These are phyloP conservation scores for Coniochaeta sp. DNA, from an alignment of 2,329 filamentous ascomycete species.

Conservation along the genomic window DNA sequence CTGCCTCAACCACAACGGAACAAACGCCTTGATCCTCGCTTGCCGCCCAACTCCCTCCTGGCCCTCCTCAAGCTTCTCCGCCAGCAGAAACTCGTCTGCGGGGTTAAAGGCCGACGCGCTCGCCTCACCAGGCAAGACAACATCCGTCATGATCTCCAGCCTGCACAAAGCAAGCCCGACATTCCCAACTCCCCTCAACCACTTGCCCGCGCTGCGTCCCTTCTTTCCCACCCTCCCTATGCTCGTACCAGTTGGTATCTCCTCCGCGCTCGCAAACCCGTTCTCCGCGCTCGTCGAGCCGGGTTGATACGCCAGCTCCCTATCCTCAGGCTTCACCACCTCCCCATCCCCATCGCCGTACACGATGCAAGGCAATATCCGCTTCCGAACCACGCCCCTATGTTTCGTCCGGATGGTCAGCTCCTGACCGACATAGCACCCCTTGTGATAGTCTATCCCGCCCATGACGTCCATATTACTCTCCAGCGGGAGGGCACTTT, in stretches of 20 bases:
- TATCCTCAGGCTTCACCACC: constrained; percentile 28
- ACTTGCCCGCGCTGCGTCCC: constrained; percentile 73
- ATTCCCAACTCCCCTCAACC: constrained; percentile 73
- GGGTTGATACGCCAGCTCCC: constrained; percentile 40
- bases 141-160: constrained; percentile 83
- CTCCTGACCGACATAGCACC: constrained; percentile 95
- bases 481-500: constrained; percentile 75
- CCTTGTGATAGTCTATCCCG: constrained; percentile 89
- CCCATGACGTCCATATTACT: constrained; percentile 81
- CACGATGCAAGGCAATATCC: constrained; percentile 75
- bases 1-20: constrained; percentile 66
- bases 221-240: constrained; percentile 46
- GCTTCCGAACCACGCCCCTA: constrained; percentile 85
- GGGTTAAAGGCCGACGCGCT: constrained; percentile 55
- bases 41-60: constrained; percentile 32
- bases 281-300: constrained; percentile 6
- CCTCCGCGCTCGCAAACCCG: constrained; percentile 19
- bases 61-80: neutral
- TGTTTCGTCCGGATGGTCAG: constrained; percentile 93
- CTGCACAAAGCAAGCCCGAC: constrained; percentile 81
- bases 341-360: constrained; percentile 44
- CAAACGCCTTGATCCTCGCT: constrained; percentile 42
- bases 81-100: constrained; percentile 54
- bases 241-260: constrained; percentile 36
- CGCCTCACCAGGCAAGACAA: constrained; percentile 62